A percentile compares a stretch with the other conserved stretches of the same genome.
These are phyloP conservation scores for Penicillium atrosanguineum DNA, from an alignment of 495 filamentous ascomycete genomes.

Conservation along the genomic window DNA sequence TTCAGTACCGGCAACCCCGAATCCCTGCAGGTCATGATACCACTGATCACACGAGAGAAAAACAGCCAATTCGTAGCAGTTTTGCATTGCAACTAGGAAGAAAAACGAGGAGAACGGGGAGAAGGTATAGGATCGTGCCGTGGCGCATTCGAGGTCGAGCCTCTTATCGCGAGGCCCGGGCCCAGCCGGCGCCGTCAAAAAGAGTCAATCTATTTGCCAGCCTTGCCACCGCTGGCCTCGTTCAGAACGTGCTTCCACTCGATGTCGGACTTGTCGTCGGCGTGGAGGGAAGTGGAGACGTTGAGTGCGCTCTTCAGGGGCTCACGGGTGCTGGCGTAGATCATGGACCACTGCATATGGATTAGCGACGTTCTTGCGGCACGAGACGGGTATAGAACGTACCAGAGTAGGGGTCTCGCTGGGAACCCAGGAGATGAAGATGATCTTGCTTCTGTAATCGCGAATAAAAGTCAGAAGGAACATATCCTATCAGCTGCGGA, in stretches of 20 bases:
- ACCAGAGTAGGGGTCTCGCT: conserved; percentile 80
- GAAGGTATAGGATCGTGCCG: conserved; percentile 29
- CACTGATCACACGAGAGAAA: conserved; percentile 4
- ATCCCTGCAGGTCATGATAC: background rate
- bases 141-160: conserved; percentile 15
- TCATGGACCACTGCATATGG: conserved; percentile 62
- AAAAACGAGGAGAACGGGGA: conserved; percentile 29
- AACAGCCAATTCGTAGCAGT: conserved; percentile 38
- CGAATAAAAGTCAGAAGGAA: conserved; percentile 12
- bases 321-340: conserved; percentile 95
- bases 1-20: background rate
- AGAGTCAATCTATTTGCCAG: conserved; percentile 32
- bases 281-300: conserved; percentile 80
- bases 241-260: conserved; percentile 76
- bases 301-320: conserved; percentile 83
- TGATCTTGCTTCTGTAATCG: conserved; percentile 79
- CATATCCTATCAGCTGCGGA: background rate
- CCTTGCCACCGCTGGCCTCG: conserved; percentile 76
- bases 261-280: conserved; percentile 87
- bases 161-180: conserved; percentile 34
- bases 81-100: conserved; percentile 44
- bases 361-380: conserved; percentile 21
- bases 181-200: conserved; percentile 32
- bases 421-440: conserved; percentile 92
- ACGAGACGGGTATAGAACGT: conserved; percentile 33